Evolutionary conservation across 192 early-diverging fungal genomes (phyloP), one percentile per base, ranked within the genome.

Genomic region (Backusella liffmaniae): DNA sequence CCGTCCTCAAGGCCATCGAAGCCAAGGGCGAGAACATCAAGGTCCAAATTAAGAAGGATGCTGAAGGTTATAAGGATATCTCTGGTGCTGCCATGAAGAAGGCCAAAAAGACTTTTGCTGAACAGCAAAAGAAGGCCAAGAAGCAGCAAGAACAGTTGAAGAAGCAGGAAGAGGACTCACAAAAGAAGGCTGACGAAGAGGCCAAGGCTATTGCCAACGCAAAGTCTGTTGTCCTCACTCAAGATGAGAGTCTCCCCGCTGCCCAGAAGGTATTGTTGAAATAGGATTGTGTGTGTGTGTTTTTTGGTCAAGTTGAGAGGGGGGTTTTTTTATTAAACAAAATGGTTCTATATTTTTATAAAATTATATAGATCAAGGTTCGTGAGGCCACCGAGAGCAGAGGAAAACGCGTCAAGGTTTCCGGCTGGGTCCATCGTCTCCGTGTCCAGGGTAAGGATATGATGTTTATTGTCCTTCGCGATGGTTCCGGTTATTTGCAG

Each of bases 361-460:
- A 30, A 67, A 10, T 16, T 16, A 32, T 26, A n/a, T 46, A 89
- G 92, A 96, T 97, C 87, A 92, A 92, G 78, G 92, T 98, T 74
- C 75, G 85, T 73, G 80, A 96, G 37, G 78, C 86, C 26, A 80
- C 86, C 35, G 83, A 83, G 51, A 84, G 87, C 82, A 91, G 96
- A 72, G 91, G 88, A 62, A 87, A 83, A 74, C 92, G 97, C 65
- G 93, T 98, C 78, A 90, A 87, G 80, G 88, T 99, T 3, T 91
- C 87, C 26, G 98, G 97, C 42, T 99, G 98, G 98, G 96, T 99
- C 71, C 96, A 97, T 87, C 91, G 95, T 35, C 86, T 93, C 77
- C 94, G 98, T 72, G 92, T 93, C 42, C 98, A 99, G 85, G 98
- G 98, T 70, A 96, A 95, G 83, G 94, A 97, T 86, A 93, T 99